Evolutionary conservation across 2,329 filamentous ascomycete species (phyloP), one percentile per base, ranked within the genome.

Genomic region (Colletotrichum brevisporum): DNA sequence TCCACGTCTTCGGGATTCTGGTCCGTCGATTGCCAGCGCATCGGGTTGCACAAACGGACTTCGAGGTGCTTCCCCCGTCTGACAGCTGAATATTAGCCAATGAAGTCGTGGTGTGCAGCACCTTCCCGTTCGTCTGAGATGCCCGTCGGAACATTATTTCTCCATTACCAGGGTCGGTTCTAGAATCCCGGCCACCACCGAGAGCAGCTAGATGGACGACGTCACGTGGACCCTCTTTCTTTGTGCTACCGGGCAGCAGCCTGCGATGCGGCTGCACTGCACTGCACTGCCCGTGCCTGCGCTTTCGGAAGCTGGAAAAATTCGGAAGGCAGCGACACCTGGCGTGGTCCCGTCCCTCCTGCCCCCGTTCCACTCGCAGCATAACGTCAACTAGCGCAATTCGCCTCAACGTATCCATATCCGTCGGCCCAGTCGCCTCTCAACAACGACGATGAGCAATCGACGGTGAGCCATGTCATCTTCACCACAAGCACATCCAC

Each of bases 381-480:
- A 69, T 53, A 71, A 69, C 68, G 59, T 71, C 68, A 69, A 64
- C 62, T 69, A 67, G 63, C 67, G 63, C 55, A 48, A 39, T 68
- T 57, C 58, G 67, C 67, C 67, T 68, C 67, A 70, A 70, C 67
- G 57, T 69, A 66, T 66, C 66, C 67, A 53, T 60, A 66, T 58
- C 56, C 63, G 56, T 52, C 54, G 51, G 39, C 31, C 45, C 45
- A 41, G 48, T 45, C 61, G 66, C 66, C 66, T 61, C 67, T 54
- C 63, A 63, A 63, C 57, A 70, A 57, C 27, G 63, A 67, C 51
- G 52, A 67, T 50, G 52, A 57, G 39, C 27, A 63, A 48, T 26
- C 41, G 13, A 50, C 55, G 52, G 57, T 53, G 24, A 62, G 39
- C 21, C 51, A 68, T 70, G 67, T 54, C 63, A 68, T 54, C 56